A percentile compares a stretch with the other conserved stretches of the same genome.
Evolutionary conservation across 2,329 filamentous ascomycete species (phyloP).

Genomic region (Hortaea werneckii): DNA sequence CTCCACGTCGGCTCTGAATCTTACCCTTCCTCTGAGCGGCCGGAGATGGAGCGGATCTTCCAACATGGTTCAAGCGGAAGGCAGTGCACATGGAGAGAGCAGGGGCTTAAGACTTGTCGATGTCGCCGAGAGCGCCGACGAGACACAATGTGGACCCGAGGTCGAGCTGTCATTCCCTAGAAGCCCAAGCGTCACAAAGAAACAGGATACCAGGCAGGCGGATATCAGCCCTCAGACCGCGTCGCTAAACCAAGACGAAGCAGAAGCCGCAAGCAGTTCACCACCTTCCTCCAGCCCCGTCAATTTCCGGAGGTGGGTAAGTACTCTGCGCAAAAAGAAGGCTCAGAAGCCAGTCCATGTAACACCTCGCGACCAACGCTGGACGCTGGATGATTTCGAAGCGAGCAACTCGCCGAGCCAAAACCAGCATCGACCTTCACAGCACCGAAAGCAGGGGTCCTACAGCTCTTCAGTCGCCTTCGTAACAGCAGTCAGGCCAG

Average conservation of each 20-base stretch:
- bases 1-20: constrained; percentile 3
- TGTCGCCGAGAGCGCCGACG: constrained; percentile 7
- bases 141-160: constrained; percentile 2
- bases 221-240: no score
- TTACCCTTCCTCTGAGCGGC: constrained; percentile 4
- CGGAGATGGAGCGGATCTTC: constrained; percentile 9
- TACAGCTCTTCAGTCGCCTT: constrained; percentile 70
- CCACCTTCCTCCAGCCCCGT: constrained; percentile 1
- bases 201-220: background rate
- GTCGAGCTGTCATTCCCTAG: background rate
- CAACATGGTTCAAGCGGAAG: constrained; percentile 5
- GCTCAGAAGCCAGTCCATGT: constrained; percentile 31
- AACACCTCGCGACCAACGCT: constrained; percentile 24
- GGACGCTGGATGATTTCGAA: constrained; percentile 29
- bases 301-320: constrained; percentile 69
- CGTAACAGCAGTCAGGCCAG: constrained; percentile 70
- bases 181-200: no score
- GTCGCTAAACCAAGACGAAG: background rate
- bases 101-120: constrained; percentile 3
- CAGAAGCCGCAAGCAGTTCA: background rate
- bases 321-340: constrained; percentile 52
- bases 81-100: constrained; percentile 1
- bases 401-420: constrained; percentile 5
- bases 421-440: constrained; percentile 2
- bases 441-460: constrained; percentile 39